A percentile compares a stretch with the other conserved stretches of the same genome.
phyloP scores from a whole-genome alignment of 495 filamentous ascomycete genomes.

The Clavariopsis aquatica region DNA sequence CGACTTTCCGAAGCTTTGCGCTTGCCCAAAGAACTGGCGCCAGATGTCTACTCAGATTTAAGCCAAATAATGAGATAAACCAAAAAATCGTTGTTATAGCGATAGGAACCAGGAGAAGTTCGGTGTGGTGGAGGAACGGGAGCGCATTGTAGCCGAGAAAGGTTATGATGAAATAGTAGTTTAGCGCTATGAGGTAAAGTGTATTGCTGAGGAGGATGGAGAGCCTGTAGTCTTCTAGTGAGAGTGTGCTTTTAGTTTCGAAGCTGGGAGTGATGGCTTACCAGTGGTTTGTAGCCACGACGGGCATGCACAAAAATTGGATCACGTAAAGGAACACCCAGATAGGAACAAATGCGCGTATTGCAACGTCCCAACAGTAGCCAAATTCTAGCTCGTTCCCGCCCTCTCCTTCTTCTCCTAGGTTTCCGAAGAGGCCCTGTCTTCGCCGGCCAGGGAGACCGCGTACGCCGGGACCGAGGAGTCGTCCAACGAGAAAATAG shows the following conservation, averaged over 20 bases:
- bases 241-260: not conserved
- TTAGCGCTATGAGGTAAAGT: constrained; percentile 67
- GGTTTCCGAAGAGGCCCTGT: constrained; percentile 57
- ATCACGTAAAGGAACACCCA: constrained; percentile 73
- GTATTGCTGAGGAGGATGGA: constrained; percentile 71
- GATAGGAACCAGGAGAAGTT: constrained; percentile 66
- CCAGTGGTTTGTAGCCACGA: constrained; percentile 57
- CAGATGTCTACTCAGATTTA: constrained; percentile 56
- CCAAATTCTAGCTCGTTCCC: constrained; percentile 69
- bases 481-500: constrained; percentile 64
- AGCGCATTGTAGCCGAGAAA: constrained; percentile 77
- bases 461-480: constrained; percentile 60
- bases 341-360: constrained; percentile 72
- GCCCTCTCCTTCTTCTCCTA: constrained; percentile 50
- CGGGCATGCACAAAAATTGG: constrained; percentile 69
- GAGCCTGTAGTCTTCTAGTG: constrained; percentile 45
- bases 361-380: constrained; percentile 77
- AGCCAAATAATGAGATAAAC: constrained; percentile 62
- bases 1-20: constrained; percentile 44
- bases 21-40: constrained; percentile 54
- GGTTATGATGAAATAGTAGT: constrained; percentile 71
- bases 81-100: constrained; percentile 63
- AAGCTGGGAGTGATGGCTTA: constrained; percentile 23
- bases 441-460: constrained; percentile 51
- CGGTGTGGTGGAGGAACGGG: constrained; percentile 72